Base-by-base conservation (phyloP, 345 rosid species). In the Populus deltoides region DNA sequence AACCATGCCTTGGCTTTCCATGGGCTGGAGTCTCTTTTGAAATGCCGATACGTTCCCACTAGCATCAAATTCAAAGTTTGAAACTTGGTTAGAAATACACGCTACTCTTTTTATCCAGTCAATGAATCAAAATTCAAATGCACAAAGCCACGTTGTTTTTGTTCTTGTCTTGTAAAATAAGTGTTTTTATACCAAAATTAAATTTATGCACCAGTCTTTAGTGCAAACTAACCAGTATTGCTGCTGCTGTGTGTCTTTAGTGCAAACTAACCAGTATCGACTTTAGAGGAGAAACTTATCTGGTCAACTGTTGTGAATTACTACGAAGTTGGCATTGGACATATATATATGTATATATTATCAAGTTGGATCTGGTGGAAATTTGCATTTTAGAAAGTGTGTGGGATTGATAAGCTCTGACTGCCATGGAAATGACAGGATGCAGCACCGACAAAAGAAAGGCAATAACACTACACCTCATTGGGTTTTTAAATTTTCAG, bases 21-120 rank as follows among this genome's bases (percentile, higher is more conserved):
- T 16, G 70, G 74, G 65, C 8, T 57, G n/a, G 43, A 53, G 15
- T 66, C 70, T 10, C 25, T 20, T 72, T 69, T 15, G 27, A 27
- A 76, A 74, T 15, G 49, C 45, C 16, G 41, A 35, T 36, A 27
- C 35, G 12, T 78, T 55, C 81, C 57, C 79, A 62, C 47, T 3
- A 29, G 49, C 20, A n/a, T 76, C 18, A 25, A 76, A 25, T 16
- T 76, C 51, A 0, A 27, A 29, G 20, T 24, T 10, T 76, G 25
- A 76, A 35, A 24, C 45, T n/a, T 18, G 15, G 61, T 22, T 55
- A 9, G 63, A 8, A 22, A n/a, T 1, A 1, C 8, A 1, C 8
- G 62, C 7, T 7, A 5, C 22, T 51, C 5, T 3, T 33, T 33
- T 8, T 57, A 53, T 57, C 4, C 5, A n/a, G 63, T 57, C 63